Evolutionary conservation across 2,329 filamentous ascomycete genomes (phyloP).

Genomic region (Monilinia fructigena): DNA sequence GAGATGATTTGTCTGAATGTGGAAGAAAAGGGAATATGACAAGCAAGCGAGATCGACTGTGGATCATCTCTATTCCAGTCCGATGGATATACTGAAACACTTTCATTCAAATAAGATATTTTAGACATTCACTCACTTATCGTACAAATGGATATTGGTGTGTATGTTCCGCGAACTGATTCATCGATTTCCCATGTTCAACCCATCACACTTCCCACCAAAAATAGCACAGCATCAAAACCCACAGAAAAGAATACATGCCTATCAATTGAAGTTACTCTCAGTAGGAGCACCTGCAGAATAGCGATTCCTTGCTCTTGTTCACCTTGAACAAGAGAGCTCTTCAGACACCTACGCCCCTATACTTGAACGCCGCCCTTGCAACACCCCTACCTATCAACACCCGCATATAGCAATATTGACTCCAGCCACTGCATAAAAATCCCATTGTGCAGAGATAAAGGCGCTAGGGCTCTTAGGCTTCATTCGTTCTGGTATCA

Average conservation of each 20-base stretch:
- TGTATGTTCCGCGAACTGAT: not conserved
- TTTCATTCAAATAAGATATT: not conserved
- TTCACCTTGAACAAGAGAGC: slow-evolving; percentile 10
- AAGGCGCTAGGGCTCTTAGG: slow-evolving; percentile 38
- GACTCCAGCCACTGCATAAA: not conserved
- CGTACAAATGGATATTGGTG: not conserved
- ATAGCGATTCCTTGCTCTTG: slow-evolving; percentile 4
- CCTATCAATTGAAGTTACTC: not conserved
- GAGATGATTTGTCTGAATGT: no score
- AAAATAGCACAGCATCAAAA: not conserved
- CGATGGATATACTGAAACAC: not conserved
- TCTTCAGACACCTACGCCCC: not conserved
- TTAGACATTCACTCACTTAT: not conserved
- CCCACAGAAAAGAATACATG: not conserved
- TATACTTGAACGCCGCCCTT: slow-evolving; percentile 6
- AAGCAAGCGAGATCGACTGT: not conserved
- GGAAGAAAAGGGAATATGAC: not conserved
- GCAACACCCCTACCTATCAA: slow-evolving; percentile 4
- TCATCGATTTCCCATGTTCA: not conserved
- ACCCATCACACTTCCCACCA: not conserved
- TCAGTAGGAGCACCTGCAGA: not conserved
- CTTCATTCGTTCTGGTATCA: slow-evolving; percentile 39
- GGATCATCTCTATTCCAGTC: not conserved
- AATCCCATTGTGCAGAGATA: not conserved
- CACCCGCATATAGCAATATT: slow-evolving; percentile 3